Conservation (phyloP, 306 rosid genomes). For the Pterocarpus macrocarpus region DNA sequence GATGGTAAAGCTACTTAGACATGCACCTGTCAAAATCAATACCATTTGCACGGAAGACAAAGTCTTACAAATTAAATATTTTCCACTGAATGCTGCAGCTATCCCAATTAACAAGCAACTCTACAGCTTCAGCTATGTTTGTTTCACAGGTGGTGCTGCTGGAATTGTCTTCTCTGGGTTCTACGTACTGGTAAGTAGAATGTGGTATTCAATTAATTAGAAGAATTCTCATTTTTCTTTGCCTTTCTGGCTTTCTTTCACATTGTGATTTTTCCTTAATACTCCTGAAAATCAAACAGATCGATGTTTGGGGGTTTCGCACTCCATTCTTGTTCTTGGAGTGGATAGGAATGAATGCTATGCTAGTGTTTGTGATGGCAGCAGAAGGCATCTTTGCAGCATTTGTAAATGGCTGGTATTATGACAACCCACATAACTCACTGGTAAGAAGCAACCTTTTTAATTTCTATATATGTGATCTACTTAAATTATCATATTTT, state of each 20-base stretch:
- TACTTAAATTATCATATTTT: neutral
- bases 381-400: conserved; percentile 92
- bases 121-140: conserved; percentile 88
- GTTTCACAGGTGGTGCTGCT: conserved; percentile 91
- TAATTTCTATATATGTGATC: neutral
- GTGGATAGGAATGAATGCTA: conserved; percentile 97
- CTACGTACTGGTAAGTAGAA: conserved; percentile 68
- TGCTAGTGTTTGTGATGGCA: conserved; percentile 91
- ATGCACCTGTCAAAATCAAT: conserved; percentile 4
- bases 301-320: conserved; percentile 80
- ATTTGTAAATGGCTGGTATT: conserved; percentile 89
- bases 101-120: conserved; percentile 91
- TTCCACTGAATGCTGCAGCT: conserved; percentile 58
- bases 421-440: conserved; percentile 54
- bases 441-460: conserved; percentile 56
- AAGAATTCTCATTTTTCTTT: neutral
- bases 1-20: conserved; percentile 59
- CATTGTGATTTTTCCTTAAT: neutral
- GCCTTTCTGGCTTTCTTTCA: neutral
- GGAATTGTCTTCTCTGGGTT: conserved; percentile 81
- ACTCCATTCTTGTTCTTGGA: conserved; percentile 81
- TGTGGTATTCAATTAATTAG: neutral
- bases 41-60: neutral
- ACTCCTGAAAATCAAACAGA: conserved; percentile 52
- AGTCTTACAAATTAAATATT: neutral